phyloP scores from a whole-genome alignment of 345 rosid species.

The Populus simonii region DNA sequence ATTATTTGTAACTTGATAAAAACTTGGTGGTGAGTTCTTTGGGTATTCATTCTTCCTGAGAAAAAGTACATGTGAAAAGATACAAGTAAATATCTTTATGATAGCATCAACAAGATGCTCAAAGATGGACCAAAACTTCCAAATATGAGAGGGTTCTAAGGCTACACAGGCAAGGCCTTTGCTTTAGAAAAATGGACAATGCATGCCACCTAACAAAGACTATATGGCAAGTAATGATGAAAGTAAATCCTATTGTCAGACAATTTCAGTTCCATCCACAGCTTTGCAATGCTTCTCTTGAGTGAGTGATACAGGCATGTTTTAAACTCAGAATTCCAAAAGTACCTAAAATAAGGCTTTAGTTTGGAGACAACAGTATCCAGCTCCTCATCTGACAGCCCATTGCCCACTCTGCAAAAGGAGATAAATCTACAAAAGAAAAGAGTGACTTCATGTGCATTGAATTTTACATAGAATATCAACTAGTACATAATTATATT shows the following conservation, averaged over 20 bases:
- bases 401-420: constrained; percentile 96
- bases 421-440: constrained; percentile 71
- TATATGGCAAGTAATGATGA: background rate
- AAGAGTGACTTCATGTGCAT: constrained; percentile 1
- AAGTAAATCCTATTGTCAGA: background rate
- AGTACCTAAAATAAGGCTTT: constrained; percentile 89
- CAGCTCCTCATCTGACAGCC: constrained; percentile 84
- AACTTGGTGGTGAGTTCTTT: constrained; percentile 74
- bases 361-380: constrained; percentile 71
- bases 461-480: background rate
- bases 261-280: background rate
- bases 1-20: constrained; percentile 80
- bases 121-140: background rate
- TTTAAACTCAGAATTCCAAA: background rate
- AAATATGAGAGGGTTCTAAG: background rate
- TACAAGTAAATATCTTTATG: background rate
- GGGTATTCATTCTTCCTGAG: constrained; percentile 86
- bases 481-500: background rate
- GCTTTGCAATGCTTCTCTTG: no score
- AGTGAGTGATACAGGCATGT: no score
- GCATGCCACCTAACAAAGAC: background rate
- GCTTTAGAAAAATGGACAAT: background rate
- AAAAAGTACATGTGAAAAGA: constrained; percentile 16
- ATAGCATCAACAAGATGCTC: background rate
- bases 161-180: background rate